A percentile compares a stretch with the other conserved stretches of the same genome.
Conservation (phyloP, 2,329 filamentous ascomycete genomes). For the Arthrocladium fulminans region DNA sequence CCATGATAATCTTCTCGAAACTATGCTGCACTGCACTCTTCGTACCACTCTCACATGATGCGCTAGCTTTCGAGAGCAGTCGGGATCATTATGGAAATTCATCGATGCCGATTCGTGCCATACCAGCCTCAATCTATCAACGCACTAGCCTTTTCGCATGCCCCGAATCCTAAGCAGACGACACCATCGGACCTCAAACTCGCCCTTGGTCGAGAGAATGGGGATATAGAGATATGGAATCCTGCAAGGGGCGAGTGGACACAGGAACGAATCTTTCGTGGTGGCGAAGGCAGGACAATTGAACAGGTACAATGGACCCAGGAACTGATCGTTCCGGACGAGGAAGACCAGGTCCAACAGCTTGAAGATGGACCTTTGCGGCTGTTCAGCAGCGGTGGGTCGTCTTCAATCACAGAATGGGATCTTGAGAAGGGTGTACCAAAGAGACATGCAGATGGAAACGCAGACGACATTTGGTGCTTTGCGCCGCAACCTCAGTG, state of each 20-base stretch:
- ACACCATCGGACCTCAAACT: constrained; percentile 58
- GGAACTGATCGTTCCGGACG: constrained; percentile 59
- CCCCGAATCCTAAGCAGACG: constrained; percentile 43
- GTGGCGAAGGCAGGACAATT: constrained; percentile 75
- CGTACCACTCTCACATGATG: not conserved
- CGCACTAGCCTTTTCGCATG: constrained; percentile 84
- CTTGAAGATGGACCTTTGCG: constrained; percentile 59
- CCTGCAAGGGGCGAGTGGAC: constrained; percentile 67
- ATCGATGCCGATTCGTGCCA: constrained; percentile 91
- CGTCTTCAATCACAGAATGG: constrained; percentile 89
- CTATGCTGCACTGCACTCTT: not conserved
- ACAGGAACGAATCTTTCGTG: constrained; percentile 77
- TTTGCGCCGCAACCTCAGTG: constrained; percentile 71
- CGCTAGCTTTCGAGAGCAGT: not conserved
- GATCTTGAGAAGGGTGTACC: constrained; percentile 71
- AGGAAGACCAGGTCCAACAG: constrained; percentile 38
- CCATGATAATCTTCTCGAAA: too few relatives aligned
- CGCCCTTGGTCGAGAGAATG: constrained; percentile 84
- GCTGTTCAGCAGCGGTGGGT: constrained; percentile 94
- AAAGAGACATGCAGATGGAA: constrained; percentile 74
- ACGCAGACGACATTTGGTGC: constrained; percentile 96
- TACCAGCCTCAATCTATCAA: constrained; percentile 90
- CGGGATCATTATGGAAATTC: constrained; percentile 67
- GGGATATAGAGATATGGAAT: constrained; percentile 97
- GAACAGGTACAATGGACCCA: constrained; percentile 89